Base-by-base conservation (phyloP, 805 yeast genomes). In the Ogataea philodendri region DNA sequence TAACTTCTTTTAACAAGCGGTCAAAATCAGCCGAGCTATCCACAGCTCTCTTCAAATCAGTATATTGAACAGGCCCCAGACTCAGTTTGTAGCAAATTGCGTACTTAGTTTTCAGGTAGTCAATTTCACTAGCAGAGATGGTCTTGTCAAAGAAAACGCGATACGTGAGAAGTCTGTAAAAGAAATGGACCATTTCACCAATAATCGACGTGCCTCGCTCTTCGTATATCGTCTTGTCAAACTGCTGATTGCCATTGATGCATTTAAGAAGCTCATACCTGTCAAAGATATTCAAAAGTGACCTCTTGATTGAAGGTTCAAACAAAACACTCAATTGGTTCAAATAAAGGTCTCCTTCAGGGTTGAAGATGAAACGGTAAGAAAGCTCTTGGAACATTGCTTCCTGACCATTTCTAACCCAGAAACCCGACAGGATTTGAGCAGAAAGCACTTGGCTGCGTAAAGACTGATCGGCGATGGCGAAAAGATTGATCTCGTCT, bases 361-460 rank as follows among this genome's bases (percentile, higher is more conserved):
- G 32, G 18, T 57, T 48, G 31, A 49, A 59, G 13, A 38, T 33
- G 1, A 37, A 30, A 15, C 47, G 40, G 30, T 48, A 44, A 11
- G 46, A 48, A 7, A 31, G 35, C 5, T 40, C 49, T 26, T 59
- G 59, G 20, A 47, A 32, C 8, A 37, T n/a, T 1, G 52, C 56
- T 11, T 45, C 66, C 34, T 64, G 51, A 14, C 93, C 93, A 50
- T 83, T 83, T 60, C 90, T 70, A 3, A 83, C 72, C 93, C 93
- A 83, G 42, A 74, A 76, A 1, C 84, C 84, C 2, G 73, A 62
- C 21, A 70, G 70, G 3, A 81, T 73, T 49, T 83, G 90, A 3
- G 79, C 60, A 13, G 74, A 69, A 19, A 81, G 60, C 1, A 80
- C 87, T 20, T 78, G 62, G 10, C 81, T 70, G 53, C 83, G 68